Evolutionary conservation across 352 stramenopile genomes (phyloP), one percentile per base, ranked within the genome.

Genomic region (Pythium plurisporium): DNA sequence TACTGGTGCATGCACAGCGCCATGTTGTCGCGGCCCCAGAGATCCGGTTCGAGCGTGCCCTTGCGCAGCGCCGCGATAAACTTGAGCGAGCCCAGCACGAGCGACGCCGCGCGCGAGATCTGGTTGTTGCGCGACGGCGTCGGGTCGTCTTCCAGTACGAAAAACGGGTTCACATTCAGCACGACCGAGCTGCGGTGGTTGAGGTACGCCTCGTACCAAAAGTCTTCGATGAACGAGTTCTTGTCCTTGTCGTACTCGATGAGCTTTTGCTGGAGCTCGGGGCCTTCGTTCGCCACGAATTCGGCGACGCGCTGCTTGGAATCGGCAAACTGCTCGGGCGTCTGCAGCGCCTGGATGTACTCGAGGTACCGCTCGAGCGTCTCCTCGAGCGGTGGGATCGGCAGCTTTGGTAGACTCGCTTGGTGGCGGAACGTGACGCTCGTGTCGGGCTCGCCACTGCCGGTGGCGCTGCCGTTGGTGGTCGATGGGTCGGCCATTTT

Each of bases 1-100:
- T 97, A 98, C 71, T 99, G 96, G 70, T 97, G 89, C 96, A 99
- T 99, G 58, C 94, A 98, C 3, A 99, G 74, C 46, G 92, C 72
- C 59, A 76, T 72, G 43, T 90, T 89, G 49, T 81, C 79, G 37
- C 79, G 70, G 22, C 55, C 43, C 76, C 94, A 97, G 45, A 89
- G 82, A 73, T 98, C 96, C 1, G 94, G 91, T 46, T 90, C 79
- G 20, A 99, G 76, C 34, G 72, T 93, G 61, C 96, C 91, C n/a
- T 83, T 82, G 29, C 87, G 83, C 29, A 98, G 55, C 23, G 91
- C 83, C 26, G 87, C 83, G 51, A 96, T 89, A 57, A 98, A 97
- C 74, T 94, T 97, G 66, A 98, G 76, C 23, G 89, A 87, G 29
- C 91, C 86, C 54, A 98, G 86, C 12, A 93, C 79, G 15, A 99